Evolutionary conservation across 2,329 filamentous ascomycete species (phyloP).

Genomic region (Onygenales sp.): DNA sequence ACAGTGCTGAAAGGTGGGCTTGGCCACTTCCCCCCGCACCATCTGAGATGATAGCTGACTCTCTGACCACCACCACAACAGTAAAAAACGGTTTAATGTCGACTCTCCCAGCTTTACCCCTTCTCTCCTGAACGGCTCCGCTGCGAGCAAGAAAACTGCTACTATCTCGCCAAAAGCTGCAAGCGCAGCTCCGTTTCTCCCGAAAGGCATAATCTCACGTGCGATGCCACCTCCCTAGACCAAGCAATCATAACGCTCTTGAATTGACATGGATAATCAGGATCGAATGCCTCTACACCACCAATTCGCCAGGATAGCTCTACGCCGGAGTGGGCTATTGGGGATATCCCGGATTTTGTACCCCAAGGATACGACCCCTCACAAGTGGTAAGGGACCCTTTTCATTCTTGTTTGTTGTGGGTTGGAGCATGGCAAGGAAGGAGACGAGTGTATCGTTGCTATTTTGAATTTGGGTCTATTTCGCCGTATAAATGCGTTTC

Average conservation of each 20-base stretch:
- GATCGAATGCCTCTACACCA: constrained; percentile 33
- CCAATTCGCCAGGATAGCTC: constrained; percentile 29
- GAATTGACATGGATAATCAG: constrained; percentile 15
- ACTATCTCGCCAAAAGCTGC: constrained; percentile 77
- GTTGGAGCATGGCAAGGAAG: too few species aligned
- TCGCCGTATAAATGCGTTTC: not conserved
- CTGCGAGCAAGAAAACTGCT: constrained; percentile 51
- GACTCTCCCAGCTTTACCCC: constrained; percentile 95
- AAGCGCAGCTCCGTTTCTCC: constrained; percentile 60
- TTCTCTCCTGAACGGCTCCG: constrained; percentile 33
- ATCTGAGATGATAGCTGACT: not conserved
- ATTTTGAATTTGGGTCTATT: not conserved
- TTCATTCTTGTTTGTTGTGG: not conserved
- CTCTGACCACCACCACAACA: constrained; percentile 7
- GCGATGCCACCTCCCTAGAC: constrained; percentile 9
- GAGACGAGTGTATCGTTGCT: constrained; percentile 10
- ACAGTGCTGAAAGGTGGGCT: constrained; percentile 31
- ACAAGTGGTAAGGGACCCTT: constrained; percentile 31
- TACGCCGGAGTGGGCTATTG: constrained; percentile 36
- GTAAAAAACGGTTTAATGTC: constrained; percentile 74
- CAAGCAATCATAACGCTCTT: constrained; percentile 2
- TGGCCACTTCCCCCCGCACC: constrained; percentile 3
- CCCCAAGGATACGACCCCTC: constrained; percentile 39
- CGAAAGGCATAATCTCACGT: constrained; percentile 27
- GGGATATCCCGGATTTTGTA: constrained; percentile 41